Evolutionary conservation across 2,329 filamentous ascomycete genomes (phyloP).

Genomic region (Diaporthe amygdali): DNA sequence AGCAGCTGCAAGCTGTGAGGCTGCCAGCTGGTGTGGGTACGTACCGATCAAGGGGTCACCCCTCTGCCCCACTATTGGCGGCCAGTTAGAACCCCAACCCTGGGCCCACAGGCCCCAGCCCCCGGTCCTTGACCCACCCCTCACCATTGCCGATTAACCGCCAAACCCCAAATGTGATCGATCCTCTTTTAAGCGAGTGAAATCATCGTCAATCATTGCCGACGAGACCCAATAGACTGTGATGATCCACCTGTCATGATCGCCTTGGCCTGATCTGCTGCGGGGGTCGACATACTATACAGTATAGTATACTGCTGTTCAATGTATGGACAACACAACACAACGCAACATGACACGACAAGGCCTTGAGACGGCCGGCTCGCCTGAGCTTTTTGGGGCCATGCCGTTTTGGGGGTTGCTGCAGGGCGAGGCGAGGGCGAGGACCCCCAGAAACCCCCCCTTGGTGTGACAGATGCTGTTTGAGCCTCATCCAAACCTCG

Average conservation of each 20-base stretch:
- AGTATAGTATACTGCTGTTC: too few relatives aligned
- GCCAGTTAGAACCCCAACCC: not conserved
- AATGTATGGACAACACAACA: not conserved
- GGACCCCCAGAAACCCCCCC: not conserved
- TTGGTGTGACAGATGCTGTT: conserved; percentile 18
- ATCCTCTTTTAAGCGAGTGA: too few relatives aligned
- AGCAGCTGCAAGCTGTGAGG: not conserved
- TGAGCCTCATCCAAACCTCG: conserved; percentile 25
- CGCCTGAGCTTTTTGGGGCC: not conserved
- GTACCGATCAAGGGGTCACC: not conserved
- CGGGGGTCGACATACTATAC: not conserved
- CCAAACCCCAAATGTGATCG: too few relatives aligned
- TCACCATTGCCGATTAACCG: not conserved
- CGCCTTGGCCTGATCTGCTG: not conserved
- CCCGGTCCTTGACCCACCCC: not conserved
- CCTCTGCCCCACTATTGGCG: not conserved
- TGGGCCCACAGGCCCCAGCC: too few relatives aligned
- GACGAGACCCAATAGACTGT: not conserved
- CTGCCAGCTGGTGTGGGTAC: not conserved
- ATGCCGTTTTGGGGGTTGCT: not conserved
- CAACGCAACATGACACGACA: not conserved
- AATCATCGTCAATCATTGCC: not conserved
- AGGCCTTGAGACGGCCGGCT: not conserved
- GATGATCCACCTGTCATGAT: conserved; percentile 6
- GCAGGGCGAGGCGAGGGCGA: not conserved